phyloP scores from a whole-genome alignment of 495 filamentous ascomycete genomes.

The Daldinia vernicosa region DNA sequence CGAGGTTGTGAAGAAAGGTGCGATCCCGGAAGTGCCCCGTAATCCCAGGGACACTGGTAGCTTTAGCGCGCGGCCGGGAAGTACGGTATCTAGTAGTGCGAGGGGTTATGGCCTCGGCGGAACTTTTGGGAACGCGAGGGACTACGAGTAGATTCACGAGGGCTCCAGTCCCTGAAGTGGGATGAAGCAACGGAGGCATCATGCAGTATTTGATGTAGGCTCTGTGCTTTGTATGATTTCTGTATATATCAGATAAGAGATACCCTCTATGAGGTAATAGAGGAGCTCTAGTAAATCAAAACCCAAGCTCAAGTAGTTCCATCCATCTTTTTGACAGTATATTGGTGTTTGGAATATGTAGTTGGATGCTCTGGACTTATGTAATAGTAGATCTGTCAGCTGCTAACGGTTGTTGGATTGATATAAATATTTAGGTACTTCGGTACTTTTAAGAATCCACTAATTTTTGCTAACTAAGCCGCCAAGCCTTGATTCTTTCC shows the following conservation, averaged over 20 bases:
- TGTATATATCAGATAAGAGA: conserved; percentile 33
- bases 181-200: neutral
- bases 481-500: neutral
- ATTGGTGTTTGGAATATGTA: too few relatives aligned
- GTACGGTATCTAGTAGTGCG: conserved; percentile 10
- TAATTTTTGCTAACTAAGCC: neutral
- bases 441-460: neutral
- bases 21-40: conserved; percentile 2
- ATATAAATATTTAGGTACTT: neutral
- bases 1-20: conserved; percentile 14
- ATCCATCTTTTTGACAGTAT: neutral
- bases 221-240: conserved; percentile 24
- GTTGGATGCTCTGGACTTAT: neutral
- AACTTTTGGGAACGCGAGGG: neutral
- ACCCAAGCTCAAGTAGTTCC: neutral
- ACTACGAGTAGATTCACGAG: neutral
- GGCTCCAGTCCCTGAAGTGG: neutral
- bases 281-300: neutral
- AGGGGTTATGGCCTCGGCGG: conserved; percentile 19
- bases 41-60: neutral
- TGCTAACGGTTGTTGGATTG: neutral
- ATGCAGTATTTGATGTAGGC: conserved; percentile 19
- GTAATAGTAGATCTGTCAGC: neutral
- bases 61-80: conserved; percentile 5
- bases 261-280: conserved; percentile 7